phyloP scores from a whole-genome alignment of 2,329 filamentous ascomycete species.

The Aspergillus eucalypticola region DNA sequence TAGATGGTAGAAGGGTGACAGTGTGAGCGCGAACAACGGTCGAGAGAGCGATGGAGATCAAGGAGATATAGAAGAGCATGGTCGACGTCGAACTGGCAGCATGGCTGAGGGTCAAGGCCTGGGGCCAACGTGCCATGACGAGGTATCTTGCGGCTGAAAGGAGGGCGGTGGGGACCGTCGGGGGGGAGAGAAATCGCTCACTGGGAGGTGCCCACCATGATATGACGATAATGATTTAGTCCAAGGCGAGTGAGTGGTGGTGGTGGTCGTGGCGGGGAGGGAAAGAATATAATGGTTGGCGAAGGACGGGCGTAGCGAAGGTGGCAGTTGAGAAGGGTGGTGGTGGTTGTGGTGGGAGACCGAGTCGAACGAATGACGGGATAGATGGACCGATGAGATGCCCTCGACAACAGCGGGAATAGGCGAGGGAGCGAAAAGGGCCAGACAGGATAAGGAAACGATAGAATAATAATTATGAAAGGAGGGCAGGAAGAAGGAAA shows the following conservation, averaged over 20 bases:
- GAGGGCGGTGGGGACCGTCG: constrained; percentile 20
- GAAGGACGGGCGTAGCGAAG: background rate
- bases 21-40: constrained; percentile 22
- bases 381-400: background rate
- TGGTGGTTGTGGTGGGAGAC: background rate
- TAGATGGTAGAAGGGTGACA: constrained; percentile 37
- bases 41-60: constrained; percentile 21
- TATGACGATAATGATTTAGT: constrained; percentile 3
- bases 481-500: constrained; percentile 10
- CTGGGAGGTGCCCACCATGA: constrained; percentile 19
- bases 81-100: background rate
- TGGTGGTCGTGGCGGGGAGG: background rate
- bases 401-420: background rate
- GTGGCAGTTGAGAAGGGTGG: background rate
- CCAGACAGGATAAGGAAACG: constrained; percentile 6
- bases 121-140: constrained; percentile 17
- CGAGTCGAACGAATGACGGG: constrained; percentile 8
- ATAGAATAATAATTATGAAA: background rate
- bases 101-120: constrained; percentile 13
- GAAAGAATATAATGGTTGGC: background rate
- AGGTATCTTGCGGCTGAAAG: constrained; percentile 12
- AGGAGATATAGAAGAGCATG: constrained; percentile 17
- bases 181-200: constrained; percentile 8
- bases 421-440: constrained; percentile 1
- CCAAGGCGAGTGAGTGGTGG: background rate